phyloP scores from a whole-genome alignment of 441 rosid species.

The Hura crepitans region DNA sequence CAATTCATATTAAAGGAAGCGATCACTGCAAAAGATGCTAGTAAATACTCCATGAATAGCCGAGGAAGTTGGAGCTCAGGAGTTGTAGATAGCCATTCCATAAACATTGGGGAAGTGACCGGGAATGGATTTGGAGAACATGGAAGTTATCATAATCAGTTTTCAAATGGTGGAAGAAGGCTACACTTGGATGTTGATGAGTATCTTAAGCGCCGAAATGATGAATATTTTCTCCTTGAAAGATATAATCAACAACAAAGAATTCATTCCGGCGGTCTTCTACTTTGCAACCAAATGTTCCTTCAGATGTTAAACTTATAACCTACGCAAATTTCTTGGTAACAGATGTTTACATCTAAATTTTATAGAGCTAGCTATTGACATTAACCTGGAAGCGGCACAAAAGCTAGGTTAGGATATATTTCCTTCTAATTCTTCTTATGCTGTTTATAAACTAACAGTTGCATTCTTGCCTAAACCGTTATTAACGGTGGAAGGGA shows the following conservation, averaged over 20 bases:
- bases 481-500: neutral
- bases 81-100: slow-evolving; percentile 28
- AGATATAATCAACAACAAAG: slow-evolving; percentile 65
- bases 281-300: slow-evolving; percentile 50
- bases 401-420: neutral
- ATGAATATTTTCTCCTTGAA: slow-evolving; percentile 56
- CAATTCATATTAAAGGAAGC: slow-evolving; percentile 34
- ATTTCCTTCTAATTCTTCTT: neutral
- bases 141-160: slow-evolving; percentile 17
- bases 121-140: slow-evolving; percentile 22
- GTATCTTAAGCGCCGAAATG: slow-evolving; percentile 45
- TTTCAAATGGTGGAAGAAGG: slow-evolving; percentile 22
- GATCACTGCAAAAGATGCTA: slow-evolving; percentile 33
- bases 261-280: slow-evolving; percentile 60
- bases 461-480: no score
- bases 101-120: slow-evolving; percentile 24
- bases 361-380: neutral
- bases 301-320: slow-evolving; percentile 19
- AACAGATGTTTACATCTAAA: slow-evolving; percentile 1
- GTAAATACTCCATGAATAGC: slow-evolving; percentile 53
- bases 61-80: slow-evolving; percentile 76
- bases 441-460: no score
- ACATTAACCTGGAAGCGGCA: neutral
- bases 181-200: slow-evolving; percentile 47
- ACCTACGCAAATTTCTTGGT: slow-evolving; percentile 5